Evolutionary conservation across 176 grass and related monocot genomes (phyloP).

Genomic region (Raddia guianensis): DNA sequence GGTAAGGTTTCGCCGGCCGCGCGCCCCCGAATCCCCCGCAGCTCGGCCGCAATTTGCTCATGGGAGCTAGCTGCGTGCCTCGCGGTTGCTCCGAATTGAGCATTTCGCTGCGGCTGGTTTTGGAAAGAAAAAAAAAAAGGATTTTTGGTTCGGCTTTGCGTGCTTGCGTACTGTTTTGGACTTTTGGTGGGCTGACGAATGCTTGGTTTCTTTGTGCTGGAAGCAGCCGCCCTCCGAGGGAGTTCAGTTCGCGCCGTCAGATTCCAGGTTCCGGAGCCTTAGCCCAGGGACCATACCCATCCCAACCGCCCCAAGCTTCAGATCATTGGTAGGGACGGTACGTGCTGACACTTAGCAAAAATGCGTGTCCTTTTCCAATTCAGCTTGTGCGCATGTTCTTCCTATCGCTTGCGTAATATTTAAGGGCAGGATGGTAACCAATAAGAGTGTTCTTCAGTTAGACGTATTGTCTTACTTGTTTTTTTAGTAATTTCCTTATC

Average conservation of each 20-base stretch:
- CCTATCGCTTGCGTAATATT: not conserved
- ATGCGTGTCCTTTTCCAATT: conserved; percentile 18
- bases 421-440: not conserved
- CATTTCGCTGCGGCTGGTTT: not conserved
- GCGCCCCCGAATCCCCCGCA: not conserved
- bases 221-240: conserved; percentile 10
- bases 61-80: not conserved
- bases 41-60: not conserved
- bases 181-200: conserved; percentile 24
- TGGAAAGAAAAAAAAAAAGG: not conserved
- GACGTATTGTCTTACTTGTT: conserved; percentile 1
- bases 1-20: not conserved
- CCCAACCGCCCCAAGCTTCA: conserved; percentile 39
- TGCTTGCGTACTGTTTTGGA: too few species aligned
- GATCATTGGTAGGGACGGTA: conserved; percentile 50
- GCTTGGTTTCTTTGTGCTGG: conserved; percentile 24
- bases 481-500: not conserved
- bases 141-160: not conserved
- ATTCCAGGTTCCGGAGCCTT: conserved; percentile 44
- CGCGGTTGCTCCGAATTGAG: not conserved
- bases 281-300: conserved; percentile 50
- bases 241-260: conserved; percentile 8
- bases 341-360: not conserved
- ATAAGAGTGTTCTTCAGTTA: not conserved
- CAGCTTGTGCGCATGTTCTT: conserved; percentile 15